Percentiles rank a stretch among this genome's conserved stretches.
These are phyloP conservation scores for Limnomonas spitsbergensis DNA, from an alignment of 139 green algal genomes.

Conservation along the genomic window DNA sequence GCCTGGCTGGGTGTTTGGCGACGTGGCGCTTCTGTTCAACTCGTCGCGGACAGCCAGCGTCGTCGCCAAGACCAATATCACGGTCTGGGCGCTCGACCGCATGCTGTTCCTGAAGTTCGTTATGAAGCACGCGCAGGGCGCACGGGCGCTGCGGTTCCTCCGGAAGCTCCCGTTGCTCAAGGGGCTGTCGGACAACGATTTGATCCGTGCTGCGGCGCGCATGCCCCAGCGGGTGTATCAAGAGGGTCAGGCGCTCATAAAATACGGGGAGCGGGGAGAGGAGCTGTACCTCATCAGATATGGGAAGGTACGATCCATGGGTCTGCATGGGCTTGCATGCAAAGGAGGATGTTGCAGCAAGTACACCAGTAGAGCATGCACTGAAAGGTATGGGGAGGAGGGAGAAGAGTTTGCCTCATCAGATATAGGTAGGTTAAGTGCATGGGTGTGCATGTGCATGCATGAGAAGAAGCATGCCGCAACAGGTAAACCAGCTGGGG, in stretches of 20 bases:
- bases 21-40: constrained; percentile 73
- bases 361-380: no score
- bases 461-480: constrained; percentile 46
- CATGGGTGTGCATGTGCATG: no score
- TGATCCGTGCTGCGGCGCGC: constrained; percentile 50
- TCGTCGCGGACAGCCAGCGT: constrained; percentile 67
- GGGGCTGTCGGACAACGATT: constrained; percentile 68
- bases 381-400: no score
- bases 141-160: constrained; percentile 65
- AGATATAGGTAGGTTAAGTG: no score
- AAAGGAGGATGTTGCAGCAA: no score
- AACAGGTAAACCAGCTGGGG: constrained; percentile 57
- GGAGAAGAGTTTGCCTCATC: no score
- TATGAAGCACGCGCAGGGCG: constrained; percentile 68
- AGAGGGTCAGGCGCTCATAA: constrained; percentile 60
- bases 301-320: constrained; percentile 48
- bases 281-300: constrained; percentile 74
- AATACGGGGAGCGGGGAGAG: constrained; percentile 61
- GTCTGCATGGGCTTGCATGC: not conserved
- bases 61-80: constrained; percentile 54
- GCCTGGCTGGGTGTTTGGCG: constrained; percentile 73
- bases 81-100: constrained; percentile 66
- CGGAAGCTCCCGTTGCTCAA: constrained; percentile 74
- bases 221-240: constrained; percentile 60
- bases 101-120: constrained; percentile 67